phyloP scores from a whole-genome alignment of 169 alveolate species.

The Plasmodium gallinaceum region DNA sequence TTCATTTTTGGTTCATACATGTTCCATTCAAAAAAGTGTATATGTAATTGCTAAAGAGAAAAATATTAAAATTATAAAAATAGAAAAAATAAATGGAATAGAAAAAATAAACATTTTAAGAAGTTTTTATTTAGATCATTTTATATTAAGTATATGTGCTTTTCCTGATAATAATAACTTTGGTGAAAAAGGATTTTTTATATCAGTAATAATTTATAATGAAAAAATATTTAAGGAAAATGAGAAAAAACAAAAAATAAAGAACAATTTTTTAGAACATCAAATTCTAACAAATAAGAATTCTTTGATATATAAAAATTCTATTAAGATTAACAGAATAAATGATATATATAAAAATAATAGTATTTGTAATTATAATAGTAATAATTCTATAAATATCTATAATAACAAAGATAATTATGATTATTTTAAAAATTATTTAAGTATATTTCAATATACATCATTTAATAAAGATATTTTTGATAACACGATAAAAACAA shows the following conservation, averaged over 20 bases:
- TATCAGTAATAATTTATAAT: slow-evolving; percentile 24
- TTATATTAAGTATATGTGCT: slow-evolving; percentile 26
- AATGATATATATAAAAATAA: not conserved
- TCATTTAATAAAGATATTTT: not conserved
- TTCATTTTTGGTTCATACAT: slow-evolving; percentile 18
- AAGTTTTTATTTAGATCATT: slow-evolving; percentile 17
- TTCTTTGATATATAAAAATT: slow-evolving; percentile 26
- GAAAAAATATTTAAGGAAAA: not conserved
- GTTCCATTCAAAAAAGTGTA: slow-evolving; percentile 9
- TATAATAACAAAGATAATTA: not conserved
- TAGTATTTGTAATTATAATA: not conserved
- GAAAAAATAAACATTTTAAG: slow-evolving; percentile 23
- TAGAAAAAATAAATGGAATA: slow-evolving; percentile 45
- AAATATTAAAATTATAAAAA: slow-evolving; percentile 61
- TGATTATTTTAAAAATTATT: not conserved
- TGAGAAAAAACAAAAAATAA: not conserved
- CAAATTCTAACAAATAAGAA: slow-evolving; percentile 25
- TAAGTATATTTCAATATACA: not conserved
- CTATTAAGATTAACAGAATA: not conserved
- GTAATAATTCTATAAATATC: not conserved
- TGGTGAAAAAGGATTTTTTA: slow-evolving; percentile 3
- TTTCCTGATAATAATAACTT: slow-evolving; percentile 9
- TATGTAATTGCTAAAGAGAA: slow-evolving; percentile 30
- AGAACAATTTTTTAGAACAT: slow-evolving; percentile 16
- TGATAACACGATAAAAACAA: not conserved